Evolutionary conservation across 1,284 basidiomycete species (phyloP).

Genomic region (Cutaneotrichosporon sp.): DNA sequence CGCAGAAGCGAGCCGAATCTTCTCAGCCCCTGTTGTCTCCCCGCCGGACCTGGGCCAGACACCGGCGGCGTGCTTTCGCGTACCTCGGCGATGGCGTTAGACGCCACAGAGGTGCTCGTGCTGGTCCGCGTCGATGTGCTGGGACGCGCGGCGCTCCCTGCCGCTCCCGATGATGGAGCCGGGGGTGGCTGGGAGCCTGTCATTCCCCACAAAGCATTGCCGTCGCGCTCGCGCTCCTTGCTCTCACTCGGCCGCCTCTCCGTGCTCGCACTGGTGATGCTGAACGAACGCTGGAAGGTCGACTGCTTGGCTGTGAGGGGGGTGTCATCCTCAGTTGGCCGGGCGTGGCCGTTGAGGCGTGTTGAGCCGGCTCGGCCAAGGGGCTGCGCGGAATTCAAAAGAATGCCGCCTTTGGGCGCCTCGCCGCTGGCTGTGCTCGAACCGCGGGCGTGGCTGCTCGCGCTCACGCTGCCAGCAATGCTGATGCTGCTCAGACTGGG

Average conservation of each 20-base stretch:
- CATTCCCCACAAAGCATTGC: background rate
- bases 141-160: background rate
- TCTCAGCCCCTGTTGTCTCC: constrained; percentile 14
- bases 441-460: constrained; percentile 7
- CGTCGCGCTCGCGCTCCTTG: constrained; percentile 2
- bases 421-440: constrained; percentile 4
- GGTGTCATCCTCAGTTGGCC: constrained; percentile 1
- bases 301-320: constrained; percentile 1
- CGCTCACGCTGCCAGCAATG: constrained; percentile 1
- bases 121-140: background rate
- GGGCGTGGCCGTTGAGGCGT: constrained; percentile 7
- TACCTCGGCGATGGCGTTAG: background rate
- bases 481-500: constrained; percentile 13
- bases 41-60: too few relatives aligned
- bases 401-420: constrained; percentile 9
- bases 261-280: constrained; percentile 1
- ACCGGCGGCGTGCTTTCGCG: too few relatives aligned
- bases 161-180: background rate
- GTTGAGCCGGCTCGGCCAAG: constrained; percentile 6
- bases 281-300: constrained; percentile 1
- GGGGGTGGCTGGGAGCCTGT: background rate
- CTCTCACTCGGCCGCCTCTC: constrained; percentile 3
- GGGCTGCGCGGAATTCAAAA: constrained; percentile 1
- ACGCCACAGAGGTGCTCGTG: background rate
- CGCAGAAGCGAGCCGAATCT: constrained; percentile 36